These are phyloP conservation scores for Mycothermus thermophilus DNA, from an alignment of 495 filamentous ascomycete genomes.

Conservation along the genomic window DNA sequence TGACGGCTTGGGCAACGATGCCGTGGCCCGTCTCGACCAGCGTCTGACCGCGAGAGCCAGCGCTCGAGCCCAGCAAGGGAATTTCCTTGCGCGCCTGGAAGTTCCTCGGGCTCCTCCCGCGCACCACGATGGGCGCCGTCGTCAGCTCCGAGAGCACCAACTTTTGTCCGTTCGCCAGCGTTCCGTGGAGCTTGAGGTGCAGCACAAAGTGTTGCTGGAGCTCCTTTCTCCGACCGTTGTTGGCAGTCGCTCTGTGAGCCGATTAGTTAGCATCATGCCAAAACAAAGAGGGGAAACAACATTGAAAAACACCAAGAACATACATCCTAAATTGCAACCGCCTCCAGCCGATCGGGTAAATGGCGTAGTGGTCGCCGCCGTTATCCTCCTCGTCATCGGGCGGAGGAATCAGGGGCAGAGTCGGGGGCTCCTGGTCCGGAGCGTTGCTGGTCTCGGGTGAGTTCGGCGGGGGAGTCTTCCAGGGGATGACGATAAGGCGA, in stretches of 20 bases:
- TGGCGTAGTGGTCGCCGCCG: conserved; percentile 55
- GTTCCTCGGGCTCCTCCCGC: conserved; percentile 65
- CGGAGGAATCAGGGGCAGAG: conserved; percentile 64
- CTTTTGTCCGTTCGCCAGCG: conserved; percentile 53
- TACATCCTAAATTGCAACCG: conserved; percentile 75
- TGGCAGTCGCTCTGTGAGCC: conserved; percentile 37
- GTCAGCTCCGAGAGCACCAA: conserved; percentile 55
- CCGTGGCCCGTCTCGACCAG: conserved; percentile 32
- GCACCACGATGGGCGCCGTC: conserved; percentile 63
- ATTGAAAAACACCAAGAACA: conserved; percentile 8
- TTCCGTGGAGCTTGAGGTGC: conserved; percentile 58
- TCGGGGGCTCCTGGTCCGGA: conserved; percentile 41
- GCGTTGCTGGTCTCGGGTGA: conserved; percentile 42
- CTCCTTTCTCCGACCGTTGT: conserved; percentile 66
- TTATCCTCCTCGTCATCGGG: conserved; percentile 53
- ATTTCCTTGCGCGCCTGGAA: conserved; percentile 68
- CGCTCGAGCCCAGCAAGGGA: conserved; percentile 55
- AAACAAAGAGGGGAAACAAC: not conserved
- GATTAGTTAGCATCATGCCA: not conserved
- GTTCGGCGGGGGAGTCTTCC: conserved; percentile 81
- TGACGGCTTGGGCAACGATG: conserved; percentile 33
- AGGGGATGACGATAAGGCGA: conserved; percentile 86
- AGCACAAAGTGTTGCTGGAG: conserved; percentile 73
- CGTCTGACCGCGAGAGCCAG: conserved; percentile 48
- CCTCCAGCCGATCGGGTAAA: conserved; percentile 81